Base-by-base conservation (phyloP, 1,139 yeast genomes). In the Pichia sp. region DNA sequence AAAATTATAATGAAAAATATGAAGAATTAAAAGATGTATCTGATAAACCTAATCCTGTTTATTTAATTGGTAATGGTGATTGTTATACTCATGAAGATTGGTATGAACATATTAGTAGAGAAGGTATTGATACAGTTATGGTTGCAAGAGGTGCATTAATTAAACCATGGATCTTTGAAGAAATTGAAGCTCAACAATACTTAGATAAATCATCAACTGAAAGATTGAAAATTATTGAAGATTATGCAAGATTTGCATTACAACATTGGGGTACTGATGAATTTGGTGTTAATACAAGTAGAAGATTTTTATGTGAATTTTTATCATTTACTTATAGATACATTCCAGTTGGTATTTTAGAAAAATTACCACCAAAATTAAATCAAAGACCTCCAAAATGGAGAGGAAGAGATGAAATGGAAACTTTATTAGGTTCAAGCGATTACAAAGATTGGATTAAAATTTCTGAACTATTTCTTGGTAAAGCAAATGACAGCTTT, bases 221-320 rank as follows among this genome's bases (percentile, higher is more conserved):
- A 65, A 78, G 99, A 64, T 73, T 92, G 48, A 95, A 82, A 30
- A 78, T 83, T 45, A 66, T 90, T 56, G 71, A 71, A 51, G 74
- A 73, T 44, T 92, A 81, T 61, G 79, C 95, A 12, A 68, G 80
- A 47, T 86, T 70, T 61, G 97, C 98, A 0, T 71, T 92, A 54
- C 90, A 89, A 57, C 98, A 94, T 66, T 94, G 98, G 97, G 98
- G 99, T 2, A 76, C 96, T 0, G 99, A 92, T 60, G 96, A 87
- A 57, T 90, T 83, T 63, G 99, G 98, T 35, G 77, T 92, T 48
- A 84, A 87, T 47, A 79, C 79, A 54, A 83, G 96, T 8, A 80
- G 99, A 64, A 73, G 98, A 57, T 94, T 80, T 65, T 70, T 92
- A 74, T 90, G 97, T 68, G 99, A 92, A 65, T 92, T 89, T 65